A percentile compares a stretch with the other conserved stretches of the same genome.
Conservation (phyloP, 768 basidiomycete genomes). For the Lactarius hatsudake region DNA sequence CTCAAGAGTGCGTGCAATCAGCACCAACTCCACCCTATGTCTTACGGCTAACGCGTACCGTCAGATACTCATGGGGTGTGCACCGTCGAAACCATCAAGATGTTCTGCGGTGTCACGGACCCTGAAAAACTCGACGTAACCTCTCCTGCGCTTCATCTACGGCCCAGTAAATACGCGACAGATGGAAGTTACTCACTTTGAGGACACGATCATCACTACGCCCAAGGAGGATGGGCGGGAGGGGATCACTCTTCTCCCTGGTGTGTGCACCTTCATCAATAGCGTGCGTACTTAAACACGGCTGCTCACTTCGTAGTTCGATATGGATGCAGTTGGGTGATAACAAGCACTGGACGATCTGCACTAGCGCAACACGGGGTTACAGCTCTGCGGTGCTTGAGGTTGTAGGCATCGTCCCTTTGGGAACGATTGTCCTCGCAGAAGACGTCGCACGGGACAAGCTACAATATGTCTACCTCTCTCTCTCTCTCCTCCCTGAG, state of each 20-base stretch:
- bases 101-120: slow-evolving; percentile 66
- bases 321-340: slow-evolving; percentile 31
- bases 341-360: slow-evolving; percentile 69
- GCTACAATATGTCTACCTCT: slow-evolving; percentile 65
- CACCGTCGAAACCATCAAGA: slow-evolving; percentile 75
- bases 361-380: slow-evolving; percentile 75
- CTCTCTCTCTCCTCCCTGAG: no score
- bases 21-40: not conserved
- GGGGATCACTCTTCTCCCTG: slow-evolving; percentile 72
- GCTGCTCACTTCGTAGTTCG: not conserved
- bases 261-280: slow-evolving; percentile 57
- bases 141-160: slow-evolving; percentile 7
- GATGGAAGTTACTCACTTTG: slow-evolving; percentile 76
- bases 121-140: slow-evolving; percentile 66
- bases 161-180: slow-evolving; percentile 32
- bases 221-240: slow-evolving; percentile 51
- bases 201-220: slow-evolving; percentile 66
- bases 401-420: slow-evolving; percentile 62
- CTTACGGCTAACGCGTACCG: not conserved
- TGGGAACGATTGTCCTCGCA: slow-evolving; percentile 73
- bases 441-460: slow-evolving; percentile 83
- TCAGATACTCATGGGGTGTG: slow-evolving; percentile 78
- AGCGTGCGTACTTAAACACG: slow-evolving; percentile 40
- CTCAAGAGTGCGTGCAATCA: slow-evolving; percentile 52
- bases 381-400: slow-evolving; percentile 75